Conservation (phyloP, 179 eudicot species). For the Drosera spatulata region DNA sequence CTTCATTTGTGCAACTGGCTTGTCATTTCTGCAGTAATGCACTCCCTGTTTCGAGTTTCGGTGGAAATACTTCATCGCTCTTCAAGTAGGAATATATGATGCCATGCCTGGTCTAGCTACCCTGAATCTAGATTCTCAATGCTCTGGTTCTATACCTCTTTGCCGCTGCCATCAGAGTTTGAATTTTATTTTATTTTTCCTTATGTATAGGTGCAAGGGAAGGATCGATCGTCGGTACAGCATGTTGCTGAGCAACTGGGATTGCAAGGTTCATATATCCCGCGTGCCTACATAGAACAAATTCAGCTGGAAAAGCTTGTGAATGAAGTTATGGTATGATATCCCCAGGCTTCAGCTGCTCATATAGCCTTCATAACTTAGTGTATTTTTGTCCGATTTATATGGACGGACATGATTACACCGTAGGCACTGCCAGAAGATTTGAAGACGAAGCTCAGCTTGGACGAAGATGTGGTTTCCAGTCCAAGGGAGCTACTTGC, state of each 20-base stretch:
- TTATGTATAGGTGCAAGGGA: slow-evolving; percentile 76
- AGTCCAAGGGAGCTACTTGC: slow-evolving; percentile 96
- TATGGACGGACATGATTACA: no score
- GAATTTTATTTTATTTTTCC: not conserved
- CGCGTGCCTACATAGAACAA: slow-evolving; percentile 91
- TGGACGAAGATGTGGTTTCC: slow-evolving; percentile 71
- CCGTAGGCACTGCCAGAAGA: slow-evolving; percentile 86
- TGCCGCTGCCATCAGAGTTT: not conserved
- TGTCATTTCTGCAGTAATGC: not conserved
- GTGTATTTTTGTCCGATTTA: no score
- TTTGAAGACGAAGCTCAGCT: slow-evolving; percentile 79
- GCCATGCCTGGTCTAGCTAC: not conserved
- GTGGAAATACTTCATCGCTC: no score
- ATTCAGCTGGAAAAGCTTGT: slow-evolving; percentile 90
- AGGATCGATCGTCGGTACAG: slow-evolving; percentile 66
- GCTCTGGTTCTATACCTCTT: no score
- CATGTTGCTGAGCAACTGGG: slow-evolving; percentile 66
- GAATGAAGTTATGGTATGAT: slow-evolving; percentile 79
- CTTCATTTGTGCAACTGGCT: not conserved
- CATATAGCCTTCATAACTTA: no score
- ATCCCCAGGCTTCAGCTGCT: not conserved
- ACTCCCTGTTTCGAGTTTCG: not conserved
- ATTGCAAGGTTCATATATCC: slow-evolving; percentile 77
- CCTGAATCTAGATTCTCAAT: not conserved
- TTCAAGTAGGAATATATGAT: not conserved